Evolutionary conservation across 2,329 filamentous ascomycete species (phyloP).

Genomic region (Aspergillus texensis): DNA sequence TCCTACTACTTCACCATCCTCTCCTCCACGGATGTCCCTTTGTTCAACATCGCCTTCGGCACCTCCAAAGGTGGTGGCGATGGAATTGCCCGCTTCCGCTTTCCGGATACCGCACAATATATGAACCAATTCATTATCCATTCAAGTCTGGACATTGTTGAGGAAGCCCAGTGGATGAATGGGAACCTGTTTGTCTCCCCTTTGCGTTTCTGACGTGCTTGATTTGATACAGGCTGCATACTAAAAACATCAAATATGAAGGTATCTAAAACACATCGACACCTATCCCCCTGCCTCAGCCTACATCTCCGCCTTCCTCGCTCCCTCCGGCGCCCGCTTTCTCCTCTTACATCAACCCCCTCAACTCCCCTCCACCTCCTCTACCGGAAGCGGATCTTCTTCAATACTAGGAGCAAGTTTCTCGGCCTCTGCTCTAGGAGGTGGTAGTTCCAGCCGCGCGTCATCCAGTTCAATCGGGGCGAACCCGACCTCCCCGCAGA

Average conservation of each 20-base stretch:
- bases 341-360: slow-evolving; percentile 86
- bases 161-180: slow-evolving; percentile 92
- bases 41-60: slow-evolving; percentile 97
- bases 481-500: slow-evolving; percentile 85
- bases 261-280: slow-evolving; percentile 96
- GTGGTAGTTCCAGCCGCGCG: slow-evolving; percentile 39
- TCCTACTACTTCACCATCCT: slow-evolving; percentile 99
- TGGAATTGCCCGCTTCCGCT: slow-evolving; percentile 86
- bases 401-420: slow-evolving; percentile 33
- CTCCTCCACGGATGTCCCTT: slow-evolving; percentile 89
- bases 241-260: slow-evolving; percentile 37
- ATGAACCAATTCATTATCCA: slow-evolving; percentile 98
- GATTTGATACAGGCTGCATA: neutral
- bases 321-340: slow-evolving; percentile 89
- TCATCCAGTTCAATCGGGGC: slow-evolving; percentile 73
- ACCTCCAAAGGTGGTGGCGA: slow-evolving; percentile 95
- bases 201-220: neutral
- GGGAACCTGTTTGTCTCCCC: slow-evolving; percentile 69
- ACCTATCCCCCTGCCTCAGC: slow-evolving; percentile 83
- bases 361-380: slow-evolving; percentile 43
- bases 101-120: slow-evolving; percentile 83
- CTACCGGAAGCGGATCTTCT: slow-evolving; percentile 28
- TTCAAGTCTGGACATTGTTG: slow-evolving; percentile 88
- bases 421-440: slow-evolving; percentile 17
- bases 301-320: slow-evolving; percentile 93